Base-by-base conservation (phyloP, 169 alveolate genomes). In the Theileria annulata region DNA sequence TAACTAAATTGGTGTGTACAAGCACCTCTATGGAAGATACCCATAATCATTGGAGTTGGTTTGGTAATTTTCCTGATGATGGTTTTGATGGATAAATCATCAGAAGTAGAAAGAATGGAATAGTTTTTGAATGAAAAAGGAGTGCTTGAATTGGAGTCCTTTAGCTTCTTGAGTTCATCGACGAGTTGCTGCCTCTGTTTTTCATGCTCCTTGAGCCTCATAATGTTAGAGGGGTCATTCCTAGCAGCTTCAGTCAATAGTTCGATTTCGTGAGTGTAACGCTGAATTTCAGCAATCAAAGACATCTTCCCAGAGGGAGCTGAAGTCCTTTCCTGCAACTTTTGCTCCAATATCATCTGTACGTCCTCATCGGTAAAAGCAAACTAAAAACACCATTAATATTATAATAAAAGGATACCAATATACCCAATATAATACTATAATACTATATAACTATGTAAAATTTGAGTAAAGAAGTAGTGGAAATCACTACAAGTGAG, bases 321-420 rank as follows among this genome's bases (percentile, higher is more conserved):
- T 10, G 69, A 31, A 0, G 58, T 59, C 13, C 33, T 23, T 17
- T 76, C 77, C 42, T 67, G 69, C 60, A 82, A 68, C 48, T 77
- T 84, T 30, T 67, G 28, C 35, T 84, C 87, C 15, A 84, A 64
- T 25, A 84, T 84, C 25, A 66, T 37, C 35, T 79, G 86, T 15
- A 84, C 87, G 35, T 84, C 90, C 31, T 84, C 90, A 42, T 84
- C 90, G 19, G 90, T 84, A 73, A 84, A 84, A 3, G 90, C 77
- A 49, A 84, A 84, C 84, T 80, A 48, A 63, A 3, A 19, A 15
- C 30, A 25, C 10, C 33, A 21, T 47, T 37, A 64, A 25, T 37
- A 25, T n/a, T 64, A 19, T 10, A n/a, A n/a, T n/a, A n/a, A n/a
- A 17, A 49, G n/a, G 17, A 17, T 17, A 49, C 17, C 17, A 49